Conservation (phyloP, 768 basidiomycete genomes). For the Trametes maxima region DNA sequence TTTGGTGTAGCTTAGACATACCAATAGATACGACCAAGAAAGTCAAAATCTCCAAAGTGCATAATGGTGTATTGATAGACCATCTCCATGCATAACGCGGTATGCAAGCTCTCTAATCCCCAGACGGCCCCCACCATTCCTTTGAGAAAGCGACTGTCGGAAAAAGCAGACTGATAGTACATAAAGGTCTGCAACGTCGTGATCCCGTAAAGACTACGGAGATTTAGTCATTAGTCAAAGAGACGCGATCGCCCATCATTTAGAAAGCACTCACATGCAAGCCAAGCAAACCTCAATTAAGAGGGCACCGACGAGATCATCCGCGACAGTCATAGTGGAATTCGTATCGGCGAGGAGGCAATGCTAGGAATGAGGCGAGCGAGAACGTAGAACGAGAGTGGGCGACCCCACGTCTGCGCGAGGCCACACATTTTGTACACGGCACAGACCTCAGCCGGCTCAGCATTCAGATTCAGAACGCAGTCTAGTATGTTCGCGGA, state of each 20-base stretch:
- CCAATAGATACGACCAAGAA: conserved; percentile 9
- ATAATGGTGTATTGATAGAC: conserved; percentile 8
- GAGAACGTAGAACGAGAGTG: neutral
- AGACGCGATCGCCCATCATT: too few species aligned
- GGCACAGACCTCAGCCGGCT: neutral
- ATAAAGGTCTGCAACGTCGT: conserved; percentile 13
- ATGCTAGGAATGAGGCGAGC: neutral
- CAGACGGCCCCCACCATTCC: conserved; percentile 6
- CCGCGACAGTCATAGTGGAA: neutral
- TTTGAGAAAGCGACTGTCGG: conserved; percentile 6
- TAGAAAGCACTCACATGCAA: neutral
- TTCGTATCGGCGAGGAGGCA: neutral
- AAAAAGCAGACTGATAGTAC: conserved; percentile 4
- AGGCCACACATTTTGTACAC: neutral
- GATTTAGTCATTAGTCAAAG: too few species aligned
- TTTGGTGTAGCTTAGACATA: neutral
- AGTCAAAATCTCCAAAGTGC: conserved; percentile 12
- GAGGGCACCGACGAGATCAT: conserved; percentile 5
- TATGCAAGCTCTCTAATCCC: conserved; percentile 11
- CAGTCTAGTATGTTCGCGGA: too few species aligned
- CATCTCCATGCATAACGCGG: conserved; percentile 9
- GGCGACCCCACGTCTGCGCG: neutral
- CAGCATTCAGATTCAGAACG: neutral
- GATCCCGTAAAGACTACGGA: conserved; percentile 8
- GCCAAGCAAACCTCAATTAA: conserved; percentile 13